These are phyloP conservation scores for Mortierella polycephala DNA, from an alignment of 371 early-diverging fungal species.

Conservation along the genomic window DNA sequence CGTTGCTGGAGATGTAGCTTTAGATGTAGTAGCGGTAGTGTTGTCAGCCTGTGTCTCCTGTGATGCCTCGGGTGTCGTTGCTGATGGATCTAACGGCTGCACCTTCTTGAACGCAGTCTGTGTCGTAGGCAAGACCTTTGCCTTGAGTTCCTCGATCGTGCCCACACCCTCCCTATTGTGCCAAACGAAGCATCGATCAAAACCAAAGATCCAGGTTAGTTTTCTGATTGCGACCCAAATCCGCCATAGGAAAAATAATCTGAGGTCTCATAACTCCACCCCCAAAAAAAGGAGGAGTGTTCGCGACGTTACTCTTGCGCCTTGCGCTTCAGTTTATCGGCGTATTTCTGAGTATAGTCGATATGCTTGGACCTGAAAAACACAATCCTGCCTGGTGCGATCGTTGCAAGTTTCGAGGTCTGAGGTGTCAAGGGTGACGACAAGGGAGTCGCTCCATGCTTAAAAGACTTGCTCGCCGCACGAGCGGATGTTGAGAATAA, in stretches of 20 bases:
- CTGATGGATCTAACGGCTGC: constrained; percentile 12
- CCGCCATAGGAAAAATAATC: not conserved
- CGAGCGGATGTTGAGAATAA: constrained; percentile 15
- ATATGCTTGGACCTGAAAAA: constrained; percentile 46
- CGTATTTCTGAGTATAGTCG: constrained; percentile 79
- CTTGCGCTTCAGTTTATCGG: constrained; percentile 70
- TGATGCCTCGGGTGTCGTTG: not conserved
- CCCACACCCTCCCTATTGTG: constrained; percentile 56
- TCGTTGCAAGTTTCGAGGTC: constrained; percentile 15
- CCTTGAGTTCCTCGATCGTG: constrained; percentile 63
- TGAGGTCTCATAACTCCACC: not conserved
- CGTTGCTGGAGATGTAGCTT: too few relatives aligned
- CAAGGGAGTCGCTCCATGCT: constrained; percentile 6
- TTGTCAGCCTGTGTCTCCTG: constrained; percentile 1
- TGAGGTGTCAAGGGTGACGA: constrained; percentile 2
- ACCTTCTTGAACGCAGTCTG: constrained; percentile 46
- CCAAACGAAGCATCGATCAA: not conserved
- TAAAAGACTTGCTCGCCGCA: too few relatives aligned
- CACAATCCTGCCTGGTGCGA: constrained; percentile 21
- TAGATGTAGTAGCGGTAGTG: too few relatives aligned
- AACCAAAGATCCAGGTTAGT: not conserved
- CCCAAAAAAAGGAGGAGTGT: not conserved
- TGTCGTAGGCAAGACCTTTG: constrained; percentile 52
- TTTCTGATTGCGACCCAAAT: not conserved
- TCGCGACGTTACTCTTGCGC: constrained; percentile 65